Base-by-base conservation (phyloP, 495 filamentous ascomycete species). In the Penicillium cinerascens region DNA sequence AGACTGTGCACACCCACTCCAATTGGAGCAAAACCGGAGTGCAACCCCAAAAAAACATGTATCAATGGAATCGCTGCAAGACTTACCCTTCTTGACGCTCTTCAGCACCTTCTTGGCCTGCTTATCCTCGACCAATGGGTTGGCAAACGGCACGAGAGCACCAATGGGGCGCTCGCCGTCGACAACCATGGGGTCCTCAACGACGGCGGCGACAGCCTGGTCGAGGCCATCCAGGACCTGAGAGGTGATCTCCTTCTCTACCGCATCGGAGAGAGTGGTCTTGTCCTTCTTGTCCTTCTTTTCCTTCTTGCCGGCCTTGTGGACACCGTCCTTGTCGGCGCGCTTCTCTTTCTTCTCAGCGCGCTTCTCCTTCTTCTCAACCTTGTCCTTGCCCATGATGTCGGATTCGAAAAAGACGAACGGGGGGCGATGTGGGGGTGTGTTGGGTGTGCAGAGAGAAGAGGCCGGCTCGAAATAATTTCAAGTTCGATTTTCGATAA, bases 91-190 rank as follows among this genome's bases (percentile, higher is more conserved):
- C 82, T 93, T 92, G 46, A 97, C 88, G 27, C 82, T 83, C 80
- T 95, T 95, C 63, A 92, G 74, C 35, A 95, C 82, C 83, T 96
- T 97, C 84, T 97, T 96, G 60, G 85, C 82, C 21, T 79, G 72
- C 81, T 96, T 96, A 63, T 96, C 91, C 61, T 93, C 87, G 17
- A 88, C 91, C 63, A 97, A 76, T 40, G 95, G 93, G 56, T 85
- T 78, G 51, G 93, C 95, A 67, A 97, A 98, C n/a, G 91, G 91
- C 41, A 97, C 92, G 44, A 96, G 69, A 21, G 89, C 85, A 51
- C 87, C 86, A 53, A 85, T 71, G 43, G 83, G 76, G 59, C 74
- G 74, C 51, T 77, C 76, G 42, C 68, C 73, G 59, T 81, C 76
- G 37, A 70, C 65, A 39, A 76, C 68, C 43, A 72, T 61, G 18